Evolutionary conservation across 2,329 filamentous ascomycete species (phyloP), one percentile per base, ranked within the genome.

Genomic region (Sporothrix humicola): DNA sequence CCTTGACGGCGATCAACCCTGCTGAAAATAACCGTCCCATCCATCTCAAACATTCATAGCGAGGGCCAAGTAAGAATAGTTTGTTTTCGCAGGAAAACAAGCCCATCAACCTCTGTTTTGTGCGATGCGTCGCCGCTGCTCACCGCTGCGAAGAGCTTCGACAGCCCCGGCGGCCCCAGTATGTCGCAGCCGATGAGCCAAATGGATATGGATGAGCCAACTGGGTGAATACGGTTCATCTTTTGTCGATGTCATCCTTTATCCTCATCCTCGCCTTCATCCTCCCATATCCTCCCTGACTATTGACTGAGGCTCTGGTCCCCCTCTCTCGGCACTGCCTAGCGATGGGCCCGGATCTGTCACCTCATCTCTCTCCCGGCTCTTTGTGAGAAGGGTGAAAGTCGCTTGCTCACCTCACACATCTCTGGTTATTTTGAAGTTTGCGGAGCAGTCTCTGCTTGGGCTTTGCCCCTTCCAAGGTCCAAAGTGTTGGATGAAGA

Each of bases 31-130:
- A 78, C 81, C 82, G 79, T 84, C 81, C 83, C 83, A 85, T 86
- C 81, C 85, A 85, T 82, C 82, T 87, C 86, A 87, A 87, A 88
- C 86, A 71, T 26, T 56, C 66, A 63, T n/a, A 52, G 15, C 23
- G 46, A 42, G 13, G 20, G 52, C 42, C n/a, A 23, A 44, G 54
- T 71, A n/a, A 20, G 54, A 71, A 71, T 20, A 59, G 69, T 31
- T 71, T 44, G 66, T 56, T n/a, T 17, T 59, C 7, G 37, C 65
- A 59, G 37, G 12, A 54, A 69, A 42, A 26, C n/a, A 54, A 31
- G 46, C 26, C 46, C 17, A 10, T 44, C 3, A 5, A 20, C 10
- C 17, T 50, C 65, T 9, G 26, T 65, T 20, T 37, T 10, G 20
- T 58, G 23, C 42, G n/a, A 48, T 44, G 61, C 42, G 61, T 48